Conservation (phyloP, 495 filamentous ascomycete genomes). For the Xylaria cubensis region DNA sequence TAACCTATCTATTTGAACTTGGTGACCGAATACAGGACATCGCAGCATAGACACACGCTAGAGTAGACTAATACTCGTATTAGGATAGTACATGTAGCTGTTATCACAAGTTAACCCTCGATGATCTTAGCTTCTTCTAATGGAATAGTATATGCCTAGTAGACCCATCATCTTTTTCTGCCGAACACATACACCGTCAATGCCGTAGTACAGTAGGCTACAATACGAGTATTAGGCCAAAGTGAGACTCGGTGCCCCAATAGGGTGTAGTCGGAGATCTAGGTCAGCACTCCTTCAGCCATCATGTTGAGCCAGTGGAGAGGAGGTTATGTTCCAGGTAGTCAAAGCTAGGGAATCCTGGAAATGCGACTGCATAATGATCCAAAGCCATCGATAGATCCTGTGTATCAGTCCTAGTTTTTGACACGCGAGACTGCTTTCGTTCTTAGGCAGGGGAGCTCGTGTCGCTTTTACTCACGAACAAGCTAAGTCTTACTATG, state of each 20-base stretch:
- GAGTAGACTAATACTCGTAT: not conserved
- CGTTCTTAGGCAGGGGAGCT: not conserved
- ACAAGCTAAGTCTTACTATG: not conserved
- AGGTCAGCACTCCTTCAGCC: conserved; percentile 2
- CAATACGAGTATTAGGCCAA: not conserved
- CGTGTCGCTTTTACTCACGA: not conserved
- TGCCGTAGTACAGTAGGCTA: not conserved
- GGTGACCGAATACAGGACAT: not conserved
- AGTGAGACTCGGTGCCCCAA: not conserved
- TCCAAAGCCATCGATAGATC: not conserved
- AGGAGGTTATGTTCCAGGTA: not conserved
- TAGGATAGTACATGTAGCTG: conserved; percentile 1
- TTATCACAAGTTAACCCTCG: not conserved
- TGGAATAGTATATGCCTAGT: not conserved
- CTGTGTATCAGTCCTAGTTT: not conserved
- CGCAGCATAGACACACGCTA: not conserved
- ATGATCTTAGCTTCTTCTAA: conserved; percentile 5
- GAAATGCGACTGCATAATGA: not conserved
- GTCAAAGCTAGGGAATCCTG: not conserved
- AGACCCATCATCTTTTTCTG: not conserved
- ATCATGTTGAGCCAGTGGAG: not conserved
- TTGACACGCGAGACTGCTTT: not conserved
- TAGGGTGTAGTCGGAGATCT: not conserved
- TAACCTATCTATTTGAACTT: not conserved
- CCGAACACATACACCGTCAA: not conserved